Evolutionary conservation across 2,329 filamentous ascomycete species (phyloP), one percentile per base, ranked within the genome.

Genomic region (Tolypocladium pustulatum): DNA sequence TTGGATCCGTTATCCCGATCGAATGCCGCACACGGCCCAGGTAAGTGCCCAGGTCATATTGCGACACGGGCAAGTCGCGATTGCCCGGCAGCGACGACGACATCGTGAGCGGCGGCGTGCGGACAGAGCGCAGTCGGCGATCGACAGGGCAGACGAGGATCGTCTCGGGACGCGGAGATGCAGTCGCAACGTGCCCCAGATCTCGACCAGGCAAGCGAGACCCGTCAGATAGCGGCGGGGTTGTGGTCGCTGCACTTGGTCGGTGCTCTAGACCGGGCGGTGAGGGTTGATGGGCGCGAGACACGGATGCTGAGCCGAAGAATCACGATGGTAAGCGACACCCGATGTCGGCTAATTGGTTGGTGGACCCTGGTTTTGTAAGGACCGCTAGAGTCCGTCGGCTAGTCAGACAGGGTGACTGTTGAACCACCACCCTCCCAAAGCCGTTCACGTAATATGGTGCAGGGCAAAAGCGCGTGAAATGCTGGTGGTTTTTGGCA

Each of bases 21-120:
- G 91, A 87, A 78, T 99, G 93, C 76, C 83, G 85, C 69, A 97
- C 94, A 60, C 94, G 87, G 64, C 94, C 94, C 90, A 90, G 94
- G 77, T 99, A 99, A 54, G 92, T 97, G 71, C 76, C 84, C 68
- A 99, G 81, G 72, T 99, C 90, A 82, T 95, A 93, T 74, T 91
- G 91, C 58, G 94, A 99, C 59, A 86, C 85, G 61, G 94, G 94
- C 64, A 97, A 81, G 73, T 96, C 91, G 73, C 93, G 88, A 67
- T 76, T 76, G 60, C 85, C 85, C 55, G 84, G 84, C 37, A 88
- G 73, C 30, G 85, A 87, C 60, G 85, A 78, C 59, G 85, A 88
- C 85, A 88, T 88, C 57, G 60, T 70, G 54, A 41, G 15, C 30
- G 43, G 9, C 49, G 38, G 49, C 25, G n/a, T 22, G 17, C 22